phyloP scores from a whole-genome alignment of 163 green algal species.

The Scenedesmus sp. region DNA sequence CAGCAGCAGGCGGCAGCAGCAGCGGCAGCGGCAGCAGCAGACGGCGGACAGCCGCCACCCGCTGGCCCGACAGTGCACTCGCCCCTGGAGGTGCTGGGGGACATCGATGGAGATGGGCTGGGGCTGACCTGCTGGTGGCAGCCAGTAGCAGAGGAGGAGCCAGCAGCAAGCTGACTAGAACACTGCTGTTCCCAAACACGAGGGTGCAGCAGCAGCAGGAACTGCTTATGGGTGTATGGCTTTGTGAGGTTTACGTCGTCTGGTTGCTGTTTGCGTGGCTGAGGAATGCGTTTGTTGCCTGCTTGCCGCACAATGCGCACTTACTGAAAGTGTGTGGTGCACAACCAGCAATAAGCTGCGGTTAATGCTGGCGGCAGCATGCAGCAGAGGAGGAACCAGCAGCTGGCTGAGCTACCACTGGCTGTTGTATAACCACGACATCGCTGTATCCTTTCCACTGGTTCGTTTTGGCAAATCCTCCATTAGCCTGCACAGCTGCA shows the following conservation, averaged over 20 bases:
- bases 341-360: too few relatives aligned
- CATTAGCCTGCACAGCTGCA: too few relatives aligned
- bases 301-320: background rate
- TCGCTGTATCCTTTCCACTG: too few relatives aligned
- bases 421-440: too few relatives aligned
- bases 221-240: too few relatives aligned
- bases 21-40: constrained; percentile 1
- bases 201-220: background rate
- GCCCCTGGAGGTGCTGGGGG: constrained; percentile 83
- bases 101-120: constrained; percentile 88
- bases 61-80: constrained; percentile 34
- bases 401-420: too few relatives aligned
- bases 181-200: background rate
- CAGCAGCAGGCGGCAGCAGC: constrained; percentile 20
- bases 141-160: constrained; percentile 36
- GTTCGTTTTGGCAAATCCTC: too few relatives aligned
- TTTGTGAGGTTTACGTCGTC: background rate
- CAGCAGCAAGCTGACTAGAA: background rate
- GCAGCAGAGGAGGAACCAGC: too few relatives aligned
- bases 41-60: background rate
- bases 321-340: too few relatives aligned
- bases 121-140: constrained; percentile 88
- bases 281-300: background rate
- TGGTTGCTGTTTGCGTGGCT: background rate
- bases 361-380: too few relatives aligned